These are phyloP conservation scores for Zygoascus hellenicus DNA, from an alignment of 1,139 yeast species.

Conservation along the genomic window DNA sequence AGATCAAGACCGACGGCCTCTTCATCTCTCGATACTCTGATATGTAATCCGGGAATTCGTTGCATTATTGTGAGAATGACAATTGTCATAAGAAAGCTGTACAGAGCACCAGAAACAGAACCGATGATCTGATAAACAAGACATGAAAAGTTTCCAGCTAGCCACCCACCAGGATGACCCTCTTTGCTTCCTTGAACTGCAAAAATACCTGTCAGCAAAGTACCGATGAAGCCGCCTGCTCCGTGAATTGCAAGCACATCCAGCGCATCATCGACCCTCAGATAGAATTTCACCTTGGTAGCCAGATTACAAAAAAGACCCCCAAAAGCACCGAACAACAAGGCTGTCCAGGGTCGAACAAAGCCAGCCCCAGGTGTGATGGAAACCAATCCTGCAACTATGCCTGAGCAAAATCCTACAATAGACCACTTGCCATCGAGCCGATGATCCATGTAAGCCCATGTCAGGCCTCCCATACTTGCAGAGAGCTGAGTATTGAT, in stretches of 20 bases:
- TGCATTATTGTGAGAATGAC: slow-evolving; percentile 42
- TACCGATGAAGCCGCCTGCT: slow-evolving; percentile 34
- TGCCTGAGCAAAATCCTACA: slow-evolving; percentile 38
- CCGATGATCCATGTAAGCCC: slow-evolving; percentile 32
- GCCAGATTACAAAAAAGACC: slow-evolving; percentile 34
- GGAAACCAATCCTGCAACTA: slow-evolving; percentile 37
- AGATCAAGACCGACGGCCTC: slow-evolving; percentile 49
- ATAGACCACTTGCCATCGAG: slow-evolving; percentile 32
- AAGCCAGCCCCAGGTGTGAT: slow-evolving; percentile 40
- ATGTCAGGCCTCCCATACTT: slow-evolving; percentile 32
- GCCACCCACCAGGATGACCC: slow-evolving; percentile 42
- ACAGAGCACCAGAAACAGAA: slow-evolving; percentile 38
- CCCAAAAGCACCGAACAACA: slow-evolving; percentile 33
- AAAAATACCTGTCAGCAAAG: slow-evolving; percentile 33
- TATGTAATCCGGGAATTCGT: slow-evolving; percentile 44
- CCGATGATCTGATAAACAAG: slow-evolving; percentile 47
- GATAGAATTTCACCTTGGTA: slow-evolving; percentile 34
- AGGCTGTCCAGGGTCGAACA: slow-evolving; percentile 34
- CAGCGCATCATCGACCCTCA: slow-evolving; percentile 35
- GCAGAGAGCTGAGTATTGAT: slow-evolving; percentile 33
- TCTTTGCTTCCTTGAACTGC: slow-evolving; percentile 23
- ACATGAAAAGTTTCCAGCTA: slow-evolving; percentile 43
- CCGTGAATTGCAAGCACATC: slow-evolving; percentile 37
- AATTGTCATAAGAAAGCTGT: slow-evolving; percentile 40
- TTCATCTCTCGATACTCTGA: slow-evolving; percentile 38